Conservation (phyloP, 1,139 yeast species). For the Arxiozyma bovina region DNA sequence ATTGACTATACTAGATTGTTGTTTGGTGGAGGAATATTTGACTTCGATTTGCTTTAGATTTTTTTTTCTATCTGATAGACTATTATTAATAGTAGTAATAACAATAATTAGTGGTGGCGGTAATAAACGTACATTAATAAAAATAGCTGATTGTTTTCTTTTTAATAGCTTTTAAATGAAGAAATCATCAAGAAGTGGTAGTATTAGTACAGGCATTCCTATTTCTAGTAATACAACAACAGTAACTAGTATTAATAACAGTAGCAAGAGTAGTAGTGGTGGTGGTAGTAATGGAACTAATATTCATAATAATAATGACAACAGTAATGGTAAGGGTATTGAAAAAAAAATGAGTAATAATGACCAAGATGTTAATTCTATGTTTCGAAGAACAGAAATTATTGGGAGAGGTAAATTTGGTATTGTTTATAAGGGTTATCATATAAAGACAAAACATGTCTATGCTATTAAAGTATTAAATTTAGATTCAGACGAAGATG, state of each 20-base stretch:
- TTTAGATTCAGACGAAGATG: conserved; percentile 88
- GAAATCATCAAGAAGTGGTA: conserved; percentile 1
- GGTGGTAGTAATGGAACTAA: neutral
- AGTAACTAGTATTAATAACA: neutral
- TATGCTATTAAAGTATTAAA: conserved; percentile 92
- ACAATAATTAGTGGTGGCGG: no score
- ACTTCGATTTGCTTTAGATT: no score
- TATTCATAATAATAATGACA: no score
- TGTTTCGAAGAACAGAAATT: conserved; percentile 75
- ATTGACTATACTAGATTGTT: no score
- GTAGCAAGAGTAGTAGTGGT: neutral
- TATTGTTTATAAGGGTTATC: conserved; percentile 78
- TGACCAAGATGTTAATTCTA: conserved; percentile 30
- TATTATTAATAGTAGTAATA: no score
- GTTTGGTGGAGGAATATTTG: no score
- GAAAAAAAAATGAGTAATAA: neutral
- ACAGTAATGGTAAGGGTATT: neutral
- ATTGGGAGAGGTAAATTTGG: conserved; percentile 97
- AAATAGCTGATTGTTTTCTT: neutral
- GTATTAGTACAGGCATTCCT: neutral
- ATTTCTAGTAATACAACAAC: neutral
- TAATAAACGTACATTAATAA: no score
- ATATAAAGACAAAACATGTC: conserved; percentile 45
- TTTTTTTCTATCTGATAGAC: neutral
- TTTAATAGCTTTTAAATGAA: neutral